Evolutionary conservation across 495 filamentous ascomycete species (phyloP), one percentile per base, ranked within the genome.

Genomic region (Penicillium verhagenii): DNA sequence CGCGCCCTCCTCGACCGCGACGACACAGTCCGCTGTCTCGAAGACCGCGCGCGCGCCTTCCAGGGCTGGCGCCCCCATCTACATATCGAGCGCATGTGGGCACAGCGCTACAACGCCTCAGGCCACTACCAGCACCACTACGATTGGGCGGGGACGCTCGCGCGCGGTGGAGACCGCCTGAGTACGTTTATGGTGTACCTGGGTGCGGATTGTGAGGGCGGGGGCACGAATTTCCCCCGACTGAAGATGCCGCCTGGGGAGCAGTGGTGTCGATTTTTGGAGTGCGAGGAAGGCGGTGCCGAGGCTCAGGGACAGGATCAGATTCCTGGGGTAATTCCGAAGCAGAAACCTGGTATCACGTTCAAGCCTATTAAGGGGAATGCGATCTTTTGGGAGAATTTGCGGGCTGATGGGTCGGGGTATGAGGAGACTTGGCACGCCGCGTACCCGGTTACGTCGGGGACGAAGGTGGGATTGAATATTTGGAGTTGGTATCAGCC

Each of bases 381-480:
- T 71, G 87, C 86, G 5, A 79, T 92, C 14, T 92, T 84, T 63
- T 92, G 88, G 87, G 80, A 83, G 73, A 92, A 92, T 71, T 62
- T 92, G 55, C 58, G 76, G 16, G 65, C 75, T 3, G 80, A 85
- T 72, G 86, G 87, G 40, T 71, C 64, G 6, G 86, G 86, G 24
- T 85, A 88, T 68, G 70, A 79, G 58, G 77, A 83, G 68, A 86
- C 80, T 29, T 78, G 88, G 69, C 88, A 92, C 75, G 86, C 86
- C 6, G 86, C 86, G 28, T 63, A 88, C 62, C 86, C 86, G 31
- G 86, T 91, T 6, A 79, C 74, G 35, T 73, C 71, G 52, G 88
- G 88, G 21, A 79, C 69, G 48, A 92, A 92, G 77, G 79, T 90
- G 47, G 88, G 87, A n/a, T 79, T 92, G 83, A 92, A 92, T 73